A percentile compares a stretch with the other conserved stretches of the same genome.
Conservation (phyloP, 2,329 filamentous ascomycete species). For the Trichoderma sp. region DNA sequence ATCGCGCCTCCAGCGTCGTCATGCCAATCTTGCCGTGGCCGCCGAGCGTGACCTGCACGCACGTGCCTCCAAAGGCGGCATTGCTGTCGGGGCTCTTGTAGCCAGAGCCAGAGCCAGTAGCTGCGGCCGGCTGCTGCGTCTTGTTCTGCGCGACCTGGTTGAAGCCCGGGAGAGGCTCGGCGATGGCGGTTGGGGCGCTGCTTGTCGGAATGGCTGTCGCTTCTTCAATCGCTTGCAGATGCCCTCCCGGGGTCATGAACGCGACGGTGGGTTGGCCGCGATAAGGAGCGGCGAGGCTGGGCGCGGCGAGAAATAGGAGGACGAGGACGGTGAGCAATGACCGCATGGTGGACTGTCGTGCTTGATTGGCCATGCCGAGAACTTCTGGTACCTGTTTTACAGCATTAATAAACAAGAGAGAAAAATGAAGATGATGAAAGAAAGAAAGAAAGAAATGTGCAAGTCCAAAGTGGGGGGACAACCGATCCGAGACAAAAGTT, state of each 20-base stretch:
- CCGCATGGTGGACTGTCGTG: not conserved
- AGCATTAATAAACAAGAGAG: not conserved
- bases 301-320: not conserved
- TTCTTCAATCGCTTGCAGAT: not conserved
- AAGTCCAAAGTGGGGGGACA: not conserved
- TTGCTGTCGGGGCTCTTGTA: not conserved
- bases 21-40: conserved; percentile 29
- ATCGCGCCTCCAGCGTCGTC: conserved; percentile 30
- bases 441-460: not conserved
- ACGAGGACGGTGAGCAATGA: conserved; percentile 21
- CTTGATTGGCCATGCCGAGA: not conserved
- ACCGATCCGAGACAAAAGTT: not conserved
- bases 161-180: conserved; percentile 11
- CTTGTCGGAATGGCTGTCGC: not conserved
- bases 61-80: conserved; percentile 25
- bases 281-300: not conserved
- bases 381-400: not conserved
- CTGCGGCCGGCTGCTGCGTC: not conserved
- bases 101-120: no score
- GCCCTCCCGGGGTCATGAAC: not conserved
- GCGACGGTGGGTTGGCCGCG: not conserved
- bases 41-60: conserved; percentile 30
- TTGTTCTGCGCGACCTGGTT: conserved; percentile 20
- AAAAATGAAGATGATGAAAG: not conserved
- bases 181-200: not conserved